These are phyloP conservation scores for Apodospora peruviana DNA, from an alignment of 495 filamentous ascomycete species.

Conservation along the genomic window DNA sequence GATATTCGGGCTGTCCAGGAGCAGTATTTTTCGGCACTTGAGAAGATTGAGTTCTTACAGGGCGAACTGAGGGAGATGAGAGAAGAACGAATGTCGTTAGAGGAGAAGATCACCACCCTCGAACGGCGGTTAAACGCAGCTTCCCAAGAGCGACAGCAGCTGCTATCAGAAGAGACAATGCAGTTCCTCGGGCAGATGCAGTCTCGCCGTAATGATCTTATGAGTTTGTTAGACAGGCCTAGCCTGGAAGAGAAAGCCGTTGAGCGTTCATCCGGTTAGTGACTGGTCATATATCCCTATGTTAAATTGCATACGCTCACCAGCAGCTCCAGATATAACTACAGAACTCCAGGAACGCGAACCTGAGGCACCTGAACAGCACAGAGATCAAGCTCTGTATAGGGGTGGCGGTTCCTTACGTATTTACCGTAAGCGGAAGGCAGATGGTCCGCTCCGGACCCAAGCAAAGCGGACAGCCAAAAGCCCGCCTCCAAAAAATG, in stretches of 20 bases:
- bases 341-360: no score
- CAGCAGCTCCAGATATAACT: no score
- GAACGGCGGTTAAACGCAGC: constrained; percentile 3
- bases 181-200: constrained; percentile 7
- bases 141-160: background rate
- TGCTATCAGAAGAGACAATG: constrained; percentile 1
- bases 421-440: no score
- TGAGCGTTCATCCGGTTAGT: no score
- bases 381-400: no score
- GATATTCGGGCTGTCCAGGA: constrained; percentile 10
- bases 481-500: background rate
- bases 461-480: background rate
- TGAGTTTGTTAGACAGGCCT: constrained; percentile 8
- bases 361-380: no score
- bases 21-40: constrained; percentile 7
- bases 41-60: constrained; percentile 12
- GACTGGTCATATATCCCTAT: no score
- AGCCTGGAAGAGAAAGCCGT: no score
- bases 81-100: constrained; percentile 6
- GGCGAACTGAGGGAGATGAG: constrained; percentile 12
- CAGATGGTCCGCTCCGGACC: no score
- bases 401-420: no score
- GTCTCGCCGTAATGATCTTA: constrained; percentile 9
- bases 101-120: constrained; percentile 11
- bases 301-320: no score